Evolutionary conservation across 2,329 filamentous ascomycete species (phyloP).

Genomic region (Biscogniauxia sp.): DNA sequence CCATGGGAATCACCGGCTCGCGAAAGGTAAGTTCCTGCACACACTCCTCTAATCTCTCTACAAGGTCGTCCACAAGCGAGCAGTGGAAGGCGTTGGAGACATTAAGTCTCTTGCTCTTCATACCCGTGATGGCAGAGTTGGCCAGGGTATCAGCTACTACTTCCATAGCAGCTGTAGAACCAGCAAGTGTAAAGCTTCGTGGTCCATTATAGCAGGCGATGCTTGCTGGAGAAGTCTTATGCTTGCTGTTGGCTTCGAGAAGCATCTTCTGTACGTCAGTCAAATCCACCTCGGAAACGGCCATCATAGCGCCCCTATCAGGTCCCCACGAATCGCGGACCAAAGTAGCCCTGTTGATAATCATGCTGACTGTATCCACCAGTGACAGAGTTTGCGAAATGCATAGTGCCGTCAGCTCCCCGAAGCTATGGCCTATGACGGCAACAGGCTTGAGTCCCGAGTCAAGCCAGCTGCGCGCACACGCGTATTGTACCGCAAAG

Average conservation of each 20-base stretch:
- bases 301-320: slow-evolving; percentile 40
- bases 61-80: slow-evolving; percentile 21
- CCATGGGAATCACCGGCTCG: slow-evolving; percentile 13
- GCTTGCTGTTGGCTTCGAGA: not conserved
- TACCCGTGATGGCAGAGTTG: not conserved
- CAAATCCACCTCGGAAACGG: slow-evolving; percentile 32
- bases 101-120: slow-evolving; percentile 38
- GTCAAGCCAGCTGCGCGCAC: slow-evolving; percentile 36
- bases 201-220: slow-evolving; percentile 51
- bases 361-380: slow-evolving; percentile 31
- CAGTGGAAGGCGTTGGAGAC: slow-evolving; percentile 50
- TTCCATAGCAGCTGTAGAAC: slow-evolving; percentile 33
- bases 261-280: slow-evolving; percentile 24
- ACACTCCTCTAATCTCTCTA: slow-evolving; percentile 29
- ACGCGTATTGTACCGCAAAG: slow-evolving; percentile 40
- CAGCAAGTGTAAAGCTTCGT: slow-evolving; percentile 41
- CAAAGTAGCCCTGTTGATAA: slow-evolving; percentile 30
- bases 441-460: slow-evolving; percentile 29
- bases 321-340: slow-evolving; percentile 33
- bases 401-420: slow-evolving; percentile 40
- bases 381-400: slow-evolving; percentile 33
- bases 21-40: slow-evolving; percentile 32
- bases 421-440: slow-evolving; percentile 41
- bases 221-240: not conserved
- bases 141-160: slow-evolving; percentile 13